Conservation (phyloP, 352 stramenopile genomes). For the Pythium apleroticum region DNA sequence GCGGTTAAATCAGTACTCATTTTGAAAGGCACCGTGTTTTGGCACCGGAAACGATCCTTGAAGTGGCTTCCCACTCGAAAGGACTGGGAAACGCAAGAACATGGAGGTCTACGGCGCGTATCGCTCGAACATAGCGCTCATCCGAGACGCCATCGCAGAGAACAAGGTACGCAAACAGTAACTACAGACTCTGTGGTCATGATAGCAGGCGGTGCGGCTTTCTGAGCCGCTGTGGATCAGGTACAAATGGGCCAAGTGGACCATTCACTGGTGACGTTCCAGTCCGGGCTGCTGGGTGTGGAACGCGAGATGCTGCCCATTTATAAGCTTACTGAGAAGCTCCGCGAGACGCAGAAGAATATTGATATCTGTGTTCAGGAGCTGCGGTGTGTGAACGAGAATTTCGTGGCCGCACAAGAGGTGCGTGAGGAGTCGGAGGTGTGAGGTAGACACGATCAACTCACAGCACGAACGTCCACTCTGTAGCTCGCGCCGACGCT, state of each 20-base stretch:
- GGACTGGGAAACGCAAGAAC: not conserved
- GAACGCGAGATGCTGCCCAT: conserved; percentile 83
- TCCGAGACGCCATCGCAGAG: conserved; percentile 60
- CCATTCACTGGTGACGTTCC: conserved; percentile 55
- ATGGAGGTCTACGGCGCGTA: conserved; percentile 69
- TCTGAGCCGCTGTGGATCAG: conserved; percentile 24
- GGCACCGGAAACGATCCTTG: not conserved
- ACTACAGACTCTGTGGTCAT: not conserved
- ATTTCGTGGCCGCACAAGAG: conserved; percentile 71
- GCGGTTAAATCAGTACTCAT: not conserved
- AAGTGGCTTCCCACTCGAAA: conserved; percentile 6
- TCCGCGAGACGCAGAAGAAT: conserved; percentile 80
- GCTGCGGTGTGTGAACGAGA: conserved; percentile 67
- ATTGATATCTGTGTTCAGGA: conserved; percentile 80
- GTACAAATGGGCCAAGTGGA: conserved; percentile 62
- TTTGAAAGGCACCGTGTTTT: conserved; percentile 14
- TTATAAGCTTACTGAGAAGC: conserved; percentile 82
- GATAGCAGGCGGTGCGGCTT: not conserved
- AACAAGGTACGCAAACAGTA: conserved; percentile 44
- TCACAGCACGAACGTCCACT: not conserved
- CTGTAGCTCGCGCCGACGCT: conserved; percentile 63
- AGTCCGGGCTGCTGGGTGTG: conserved; percentile 63
- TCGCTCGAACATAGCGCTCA: conserved; percentile 47
- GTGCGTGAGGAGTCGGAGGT: conserved; percentile 21
- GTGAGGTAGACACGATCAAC: not conserved